Percentiles rank a stretch among this genome's conserved stretches.
Conservation (phyloP, 345 rosid genomes). For the Pugionium cornutum region DNA sequence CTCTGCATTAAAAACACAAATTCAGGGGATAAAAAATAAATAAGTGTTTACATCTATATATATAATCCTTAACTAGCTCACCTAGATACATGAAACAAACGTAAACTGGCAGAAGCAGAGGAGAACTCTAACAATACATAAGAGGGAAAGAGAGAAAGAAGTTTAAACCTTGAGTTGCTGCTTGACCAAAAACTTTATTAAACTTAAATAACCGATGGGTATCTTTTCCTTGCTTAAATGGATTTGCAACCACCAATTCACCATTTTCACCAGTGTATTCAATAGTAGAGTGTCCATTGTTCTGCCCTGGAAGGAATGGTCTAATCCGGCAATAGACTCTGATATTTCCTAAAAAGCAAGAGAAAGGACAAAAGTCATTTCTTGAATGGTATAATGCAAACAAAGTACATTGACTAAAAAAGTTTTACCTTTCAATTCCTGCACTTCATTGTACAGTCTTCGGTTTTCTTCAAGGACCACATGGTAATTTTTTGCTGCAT, state of each 20-base stretch:
- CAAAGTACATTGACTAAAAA: background rate
- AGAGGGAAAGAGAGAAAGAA: background rate
- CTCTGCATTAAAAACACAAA: constrained; percentile 49
- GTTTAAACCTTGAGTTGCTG: constrained; percentile 69
- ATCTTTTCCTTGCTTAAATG: constrained; percentile 74
- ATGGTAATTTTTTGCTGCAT: constrained; percentile 83
- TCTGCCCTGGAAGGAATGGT: constrained; percentile 77
- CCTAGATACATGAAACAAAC: background rate
- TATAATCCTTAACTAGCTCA: background rate
- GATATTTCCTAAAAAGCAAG: constrained; percentile 66
- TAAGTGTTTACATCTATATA: too few species aligned
- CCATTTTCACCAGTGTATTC: constrained; percentile 82
- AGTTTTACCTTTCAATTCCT: constrained; percentile 78
- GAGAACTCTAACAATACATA: background rate
- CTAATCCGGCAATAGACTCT: constrained; percentile 92
- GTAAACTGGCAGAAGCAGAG: constrained; percentile 4
- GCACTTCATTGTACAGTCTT: constrained; percentile 81
- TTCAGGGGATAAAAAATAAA: background rate
- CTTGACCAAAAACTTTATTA: constrained; percentile 76
- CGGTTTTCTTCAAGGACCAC: constrained; percentile 71
- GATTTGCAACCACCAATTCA: constrained; percentile 75
- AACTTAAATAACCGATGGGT: constrained; percentile 74
- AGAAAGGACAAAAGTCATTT: constrained; percentile 60
- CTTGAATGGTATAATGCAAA: constrained; percentile 45
- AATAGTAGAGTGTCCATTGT: constrained; percentile 66